A percentile compares a stretch with the other conserved stretches of the same genome.
These are phyloP conservation scores for Rhizopogon vinicolor DNA, from an alignment of 768 basidiomycete species.

Conservation along the genomic window DNA sequence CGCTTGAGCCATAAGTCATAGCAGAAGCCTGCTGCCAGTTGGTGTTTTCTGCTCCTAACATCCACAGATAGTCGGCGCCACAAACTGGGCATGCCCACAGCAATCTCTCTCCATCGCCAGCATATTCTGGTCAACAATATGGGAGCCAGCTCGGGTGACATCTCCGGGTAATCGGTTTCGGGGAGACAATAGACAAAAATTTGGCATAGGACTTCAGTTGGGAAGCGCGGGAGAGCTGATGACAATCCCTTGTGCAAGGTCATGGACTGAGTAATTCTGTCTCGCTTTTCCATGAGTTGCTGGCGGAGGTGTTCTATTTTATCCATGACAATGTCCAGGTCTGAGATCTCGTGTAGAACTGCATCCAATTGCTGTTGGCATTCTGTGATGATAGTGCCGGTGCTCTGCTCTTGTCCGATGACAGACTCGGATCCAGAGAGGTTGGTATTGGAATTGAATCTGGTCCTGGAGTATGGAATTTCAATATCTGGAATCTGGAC, in stretches of 20 bases:
- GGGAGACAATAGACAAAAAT: not conserved
- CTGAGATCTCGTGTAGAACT: conserved; percentile 8
- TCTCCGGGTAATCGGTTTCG: conserved; percentile 18
- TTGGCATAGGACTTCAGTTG: no score
- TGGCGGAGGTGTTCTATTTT: conserved; percentile 4
- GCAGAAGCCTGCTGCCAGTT: conserved; percentile 8
- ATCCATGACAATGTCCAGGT: conserved; percentile 11
- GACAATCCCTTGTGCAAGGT: conserved; percentile 15
- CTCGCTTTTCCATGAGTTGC: conserved; percentile 8
- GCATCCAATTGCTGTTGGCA: conserved; percentile 11
- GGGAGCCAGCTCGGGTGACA: conserved; percentile 24
- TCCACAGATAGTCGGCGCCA: conserved; percentile 39
- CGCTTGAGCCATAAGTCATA: conserved; percentile 8
- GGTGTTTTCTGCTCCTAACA: no score
- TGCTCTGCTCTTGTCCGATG: conserved; percentile 6
- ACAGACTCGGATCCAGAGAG: not conserved
- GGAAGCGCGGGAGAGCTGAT: not conserved
- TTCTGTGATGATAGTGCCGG: conserved; percentile 12
- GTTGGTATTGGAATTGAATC: conserved; percentile 1
- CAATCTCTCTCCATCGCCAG: conserved; percentile 22
- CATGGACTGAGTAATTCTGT: conserved; percentile 11
- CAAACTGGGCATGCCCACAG: conserved; percentile 34
- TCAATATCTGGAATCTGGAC: not conserved
- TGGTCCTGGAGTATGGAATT: not conserved
- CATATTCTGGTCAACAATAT: conserved; percentile 27